Base-by-base conservation (phyloP, 192 early-diverging fungal species). In the Bifiguratus adelaidae region DNA sequence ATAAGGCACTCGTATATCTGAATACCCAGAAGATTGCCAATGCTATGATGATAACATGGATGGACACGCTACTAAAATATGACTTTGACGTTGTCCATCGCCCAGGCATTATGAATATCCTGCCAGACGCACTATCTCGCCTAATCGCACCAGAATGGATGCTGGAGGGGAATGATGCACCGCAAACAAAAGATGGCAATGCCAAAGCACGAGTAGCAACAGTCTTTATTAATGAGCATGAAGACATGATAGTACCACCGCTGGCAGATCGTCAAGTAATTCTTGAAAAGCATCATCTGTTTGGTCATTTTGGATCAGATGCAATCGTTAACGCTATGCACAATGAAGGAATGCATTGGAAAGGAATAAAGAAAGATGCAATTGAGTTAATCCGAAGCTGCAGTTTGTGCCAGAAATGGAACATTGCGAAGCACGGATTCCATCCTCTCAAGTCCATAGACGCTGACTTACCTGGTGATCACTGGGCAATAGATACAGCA, bases 121-220 rank as follows among this genome's bases (percentile, higher is more conserved):
- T 66, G 7, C 64, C 64, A 30, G 64, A 66, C 51, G 19, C 15
- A 7, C 34, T 66, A 4, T 57, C 54, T 21, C 49, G 54, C 15
- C 30, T 50, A 1, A 50, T 60, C 15, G n/a, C 55, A 47, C 2
- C 22, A 22, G 3, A 13, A 45, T 16, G 25, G 8, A 7, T 22
- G 22, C 43, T 53, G 41, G 3, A 36, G 16, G 13, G 30, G 44
- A 36, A 33, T 26, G 33, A 27, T 26, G 52, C 12, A 38, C 40
- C 44, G 24, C 29, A 24, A 7, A 52, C 4, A 45, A 5, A 20
- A 45, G 16, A 16, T 29, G 6, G 28, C 19, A 21, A 43, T 24
- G 13, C n/a, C n/a, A 19, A 45, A 20, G 20, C 23, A 28, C 37
- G 19, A 50, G 23, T 3, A 50, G 1, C n/a, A n/a, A n/a, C n/a